phyloP scores from a whole-genome alignment of 2,329 filamentous ascomycete genomes.

The Ophiocordyceps australis region DNA sequence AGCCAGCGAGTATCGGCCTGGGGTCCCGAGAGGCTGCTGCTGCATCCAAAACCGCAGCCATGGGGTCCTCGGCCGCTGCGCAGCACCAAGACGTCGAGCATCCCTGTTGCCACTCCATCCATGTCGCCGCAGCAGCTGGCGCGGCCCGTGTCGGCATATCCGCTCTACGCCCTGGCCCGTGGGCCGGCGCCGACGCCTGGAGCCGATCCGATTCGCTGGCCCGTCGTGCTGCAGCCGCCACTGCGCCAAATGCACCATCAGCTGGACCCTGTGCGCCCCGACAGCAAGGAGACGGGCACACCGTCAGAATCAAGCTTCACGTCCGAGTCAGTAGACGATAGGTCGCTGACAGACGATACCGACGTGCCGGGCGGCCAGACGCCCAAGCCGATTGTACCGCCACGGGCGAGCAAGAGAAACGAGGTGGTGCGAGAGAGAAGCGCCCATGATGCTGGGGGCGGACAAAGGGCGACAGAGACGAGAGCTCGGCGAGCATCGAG shows the following conservation, averaged over 20 bases:
- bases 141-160: conserved; percentile 7
- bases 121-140: conserved; percentile 3
- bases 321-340: conserved; percentile 8
- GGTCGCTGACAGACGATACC: too few species aligned
- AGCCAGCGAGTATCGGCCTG: too few species aligned
- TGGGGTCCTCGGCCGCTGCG: conserved; percentile 4
- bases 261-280: too few species aligned
- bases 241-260: not conserved
- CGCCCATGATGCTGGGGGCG: too few species aligned
- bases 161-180: conserved; percentile 3
- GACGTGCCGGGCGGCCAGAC: too few species aligned
- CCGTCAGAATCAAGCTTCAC: conserved; percentile 8
- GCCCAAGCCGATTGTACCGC: too few species aligned
- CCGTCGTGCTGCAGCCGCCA: conserved; percentile 2
- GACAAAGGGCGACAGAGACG: too few species aligned
- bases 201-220: conserved; percentile 1
- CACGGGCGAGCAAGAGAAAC: too few species aligned
- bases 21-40: too few species aligned
- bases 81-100: conserved; percentile 7
- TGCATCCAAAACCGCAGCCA: conserved; percentile 1
- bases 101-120: too few species aligned
- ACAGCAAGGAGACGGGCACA: conserved; percentile 1
- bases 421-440: too few species aligned
- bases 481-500: not conserved
- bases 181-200: not conserved